phyloP scores from a whole-genome alignment of 331 rosid species.

The Acacia pycnantha region DNA sequence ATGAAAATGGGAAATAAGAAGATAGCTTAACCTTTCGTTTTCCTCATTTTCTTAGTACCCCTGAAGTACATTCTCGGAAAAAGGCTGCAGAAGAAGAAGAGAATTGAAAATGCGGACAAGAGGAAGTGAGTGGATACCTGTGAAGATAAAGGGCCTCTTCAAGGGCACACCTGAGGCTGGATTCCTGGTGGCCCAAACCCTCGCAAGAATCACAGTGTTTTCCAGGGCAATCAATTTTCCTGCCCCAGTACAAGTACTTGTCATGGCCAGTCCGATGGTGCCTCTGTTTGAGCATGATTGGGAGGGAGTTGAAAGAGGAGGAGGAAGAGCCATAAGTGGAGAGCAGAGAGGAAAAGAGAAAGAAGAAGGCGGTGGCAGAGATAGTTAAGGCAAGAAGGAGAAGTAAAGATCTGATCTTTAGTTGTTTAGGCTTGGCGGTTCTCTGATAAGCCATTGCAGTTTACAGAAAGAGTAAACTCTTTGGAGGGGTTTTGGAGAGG shows the following conservation, averaged over 20 bases:
- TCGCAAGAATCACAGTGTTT: constrained; percentile 81
- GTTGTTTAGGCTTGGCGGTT: constrained; percentile 36
- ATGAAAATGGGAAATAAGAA: not conserved
- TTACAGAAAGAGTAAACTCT: not conserved
- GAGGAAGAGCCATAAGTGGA: constrained; percentile 39
- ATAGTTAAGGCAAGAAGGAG: constrained; percentile 33
- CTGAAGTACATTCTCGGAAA: not conserved
- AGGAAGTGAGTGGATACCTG: constrained; percentile 36
- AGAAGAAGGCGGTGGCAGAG: constrained; percentile 39
- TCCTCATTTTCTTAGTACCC: constrained; percentile 17
- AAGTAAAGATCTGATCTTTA: constrained; percentile 44
- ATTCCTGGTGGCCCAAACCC: constrained; percentile 93
- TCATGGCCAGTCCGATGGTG: constrained; percentile 33
- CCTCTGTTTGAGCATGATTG: constrained; percentile 6
- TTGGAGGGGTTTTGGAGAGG: not conserved
- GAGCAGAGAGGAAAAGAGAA: constrained; percentile 43
- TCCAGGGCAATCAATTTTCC: constrained; percentile 87
- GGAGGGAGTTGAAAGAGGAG: constrained; percentile 16
- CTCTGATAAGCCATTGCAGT: constrained; percentile 48
- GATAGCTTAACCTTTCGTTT: not conserved
- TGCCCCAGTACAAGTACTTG: constrained; percentile 87
- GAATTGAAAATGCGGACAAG: not conserved
- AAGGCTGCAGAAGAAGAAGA: not conserved
- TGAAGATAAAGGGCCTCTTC: constrained; percentile 67
- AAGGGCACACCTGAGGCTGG: constrained; percentile 92